A percentile compares a stretch with the other conserved stretches of the same genome.
These are phyloP conservation scores for Moricandia arvensis DNA, from an alignment of 345 rosid genomes.

Conservation along the genomic window DNA sequence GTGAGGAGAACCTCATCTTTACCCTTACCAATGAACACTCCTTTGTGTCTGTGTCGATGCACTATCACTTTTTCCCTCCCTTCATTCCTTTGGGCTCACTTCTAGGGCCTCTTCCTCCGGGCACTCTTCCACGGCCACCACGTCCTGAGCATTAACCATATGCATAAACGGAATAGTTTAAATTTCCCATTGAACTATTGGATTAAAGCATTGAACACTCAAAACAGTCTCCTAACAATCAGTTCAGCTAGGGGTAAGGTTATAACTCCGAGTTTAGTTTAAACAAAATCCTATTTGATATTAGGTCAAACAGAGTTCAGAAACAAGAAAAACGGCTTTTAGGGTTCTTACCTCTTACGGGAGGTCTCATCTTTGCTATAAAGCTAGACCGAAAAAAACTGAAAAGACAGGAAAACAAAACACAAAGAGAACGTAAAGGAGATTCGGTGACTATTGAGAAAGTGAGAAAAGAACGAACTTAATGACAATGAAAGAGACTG, in stretches of 20 bases:
- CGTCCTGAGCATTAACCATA: constrained; percentile 21
- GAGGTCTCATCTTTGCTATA: constrained; percentile 34
- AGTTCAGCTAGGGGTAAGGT: background rate
- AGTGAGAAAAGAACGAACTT: too few species aligned
- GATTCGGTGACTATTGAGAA: background rate
- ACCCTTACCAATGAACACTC: constrained; percentile 86
- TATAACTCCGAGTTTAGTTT: background rate
- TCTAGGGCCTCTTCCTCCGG: constrained; percentile 41
- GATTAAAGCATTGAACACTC: too few species aligned
- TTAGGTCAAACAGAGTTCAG: too few species aligned
- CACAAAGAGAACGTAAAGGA: background rate
- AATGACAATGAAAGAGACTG: too few species aligned
- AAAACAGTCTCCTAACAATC: background rate
- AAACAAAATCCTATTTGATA: too few species aligned
- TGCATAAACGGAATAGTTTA: background rate
- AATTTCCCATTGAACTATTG: background rate
- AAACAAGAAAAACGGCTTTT: constrained; percentile 9
- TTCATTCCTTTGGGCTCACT: constrained; percentile 55
- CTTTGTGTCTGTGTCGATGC: constrained; percentile 84
- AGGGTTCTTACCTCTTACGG: constrained; percentile 34
- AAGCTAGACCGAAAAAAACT: background rate
- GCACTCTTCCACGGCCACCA: constrained; percentile 46
- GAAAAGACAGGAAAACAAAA: background rate
- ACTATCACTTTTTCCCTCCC: constrained; percentile 84
- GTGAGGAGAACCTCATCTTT: constrained; percentile 92